Evolutionary conservation across 1,284 basidiomycete genomes (phyloP).

Genomic region (Phylloporus sp.): DNA sequence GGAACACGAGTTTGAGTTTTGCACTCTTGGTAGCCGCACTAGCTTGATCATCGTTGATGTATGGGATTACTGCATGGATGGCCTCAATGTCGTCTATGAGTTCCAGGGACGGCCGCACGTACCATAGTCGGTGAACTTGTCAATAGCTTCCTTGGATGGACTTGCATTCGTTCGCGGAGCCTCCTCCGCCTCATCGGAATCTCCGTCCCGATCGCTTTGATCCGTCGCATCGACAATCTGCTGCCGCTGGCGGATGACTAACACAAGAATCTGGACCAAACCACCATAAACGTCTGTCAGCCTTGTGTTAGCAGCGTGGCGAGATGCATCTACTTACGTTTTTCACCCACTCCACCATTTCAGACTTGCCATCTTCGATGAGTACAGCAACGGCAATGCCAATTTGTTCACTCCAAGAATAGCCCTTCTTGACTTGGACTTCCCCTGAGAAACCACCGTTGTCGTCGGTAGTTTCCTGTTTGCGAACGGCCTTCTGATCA

Average conservation of each 20-base stretch:
- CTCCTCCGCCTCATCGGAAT: slow-evolving; percentile 52
- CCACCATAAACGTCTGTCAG: slow-evolving; percentile 18
- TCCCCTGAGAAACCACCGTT: slow-evolving; percentile 58
- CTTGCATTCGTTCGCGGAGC: slow-evolving; percentile 41
- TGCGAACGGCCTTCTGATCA: slow-evolving; percentile 56
- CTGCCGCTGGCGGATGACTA: slow-evolving; percentile 69
- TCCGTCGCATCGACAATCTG: slow-evolving; percentile 76
- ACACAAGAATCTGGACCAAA: slow-evolving; percentile 60
- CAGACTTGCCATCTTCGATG: slow-evolving; percentile 63
- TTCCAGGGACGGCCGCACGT: slow-evolving; percentile 36
- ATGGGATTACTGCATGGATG: slow-evolving; percentile 65
- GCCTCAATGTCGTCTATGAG: neutral
- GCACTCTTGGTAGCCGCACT: slow-evolving; percentile 79
- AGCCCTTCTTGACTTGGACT: slow-evolving; percentile 84
- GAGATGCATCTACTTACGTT: slow-evolving; percentile 55
- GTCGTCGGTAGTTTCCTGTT: slow-evolving; percentile 47
- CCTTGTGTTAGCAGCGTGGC: slow-evolving; percentile 28
- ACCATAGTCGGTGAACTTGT: slow-evolving; percentile 81
- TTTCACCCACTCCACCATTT: slow-evolving; percentile 79
- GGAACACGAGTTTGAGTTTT: slow-evolving; percentile 82
- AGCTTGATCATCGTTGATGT: slow-evolving; percentile 71
- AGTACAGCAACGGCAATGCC: slow-evolving; percentile 83
- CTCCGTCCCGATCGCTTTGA: slow-evolving; percentile 46
- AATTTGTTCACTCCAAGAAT: slow-evolving; percentile 88
- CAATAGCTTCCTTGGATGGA: slow-evolving; percentile 72